Evolutionary conservation across 164 flowering plant species (phyloP).

Genomic region (Tetracentron sinense): DNA sequence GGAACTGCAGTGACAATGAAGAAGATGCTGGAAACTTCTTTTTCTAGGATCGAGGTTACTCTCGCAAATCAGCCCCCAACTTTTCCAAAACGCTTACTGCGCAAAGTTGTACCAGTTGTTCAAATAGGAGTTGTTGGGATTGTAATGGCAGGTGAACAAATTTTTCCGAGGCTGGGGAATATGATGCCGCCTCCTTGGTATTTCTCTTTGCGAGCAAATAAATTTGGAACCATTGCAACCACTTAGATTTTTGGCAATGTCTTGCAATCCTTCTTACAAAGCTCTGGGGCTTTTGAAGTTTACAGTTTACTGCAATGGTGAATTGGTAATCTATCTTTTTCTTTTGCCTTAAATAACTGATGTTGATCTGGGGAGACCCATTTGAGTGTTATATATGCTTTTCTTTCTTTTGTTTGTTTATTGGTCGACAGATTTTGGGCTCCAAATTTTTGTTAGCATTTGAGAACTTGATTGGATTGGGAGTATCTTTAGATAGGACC

Average conservation of each 20-base stretch:
- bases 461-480: too few relatives aligned
- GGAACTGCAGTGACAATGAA: conserved; percentile 80
- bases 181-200: conserved; percentile 80
- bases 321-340: conserved; percentile 41
- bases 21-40: conserved; percentile 70
- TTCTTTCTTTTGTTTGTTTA: too few relatives aligned
- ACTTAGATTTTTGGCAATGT: conserved; percentile 88
- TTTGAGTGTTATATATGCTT: too few relatives aligned
- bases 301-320: conserved; percentile 55
- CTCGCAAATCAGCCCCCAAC: conserved; percentile 82
- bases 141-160: conserved; percentile 77
- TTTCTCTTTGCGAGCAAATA: conserved; percentile 69
- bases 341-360: not conserved
- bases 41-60: conserved; percentile 70
- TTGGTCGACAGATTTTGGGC: too few relatives aligned
- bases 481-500: too few relatives aligned
- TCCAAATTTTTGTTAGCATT: too few relatives aligned
- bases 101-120: conserved; percentile 68
- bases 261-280: conserved; percentile 75
- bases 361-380: too few relatives aligned
- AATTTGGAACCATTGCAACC: conserved; percentile 80
- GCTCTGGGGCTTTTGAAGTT: conserved; percentile 97
- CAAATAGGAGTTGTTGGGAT: conserved; percentile 70
- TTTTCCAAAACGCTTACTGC: conserved; percentile 73
- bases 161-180: conserved; percentile 78